phyloP scores from a whole-genome alignment of 352 stramenopile genomes.

The Phytophthora melonis region DNA sequence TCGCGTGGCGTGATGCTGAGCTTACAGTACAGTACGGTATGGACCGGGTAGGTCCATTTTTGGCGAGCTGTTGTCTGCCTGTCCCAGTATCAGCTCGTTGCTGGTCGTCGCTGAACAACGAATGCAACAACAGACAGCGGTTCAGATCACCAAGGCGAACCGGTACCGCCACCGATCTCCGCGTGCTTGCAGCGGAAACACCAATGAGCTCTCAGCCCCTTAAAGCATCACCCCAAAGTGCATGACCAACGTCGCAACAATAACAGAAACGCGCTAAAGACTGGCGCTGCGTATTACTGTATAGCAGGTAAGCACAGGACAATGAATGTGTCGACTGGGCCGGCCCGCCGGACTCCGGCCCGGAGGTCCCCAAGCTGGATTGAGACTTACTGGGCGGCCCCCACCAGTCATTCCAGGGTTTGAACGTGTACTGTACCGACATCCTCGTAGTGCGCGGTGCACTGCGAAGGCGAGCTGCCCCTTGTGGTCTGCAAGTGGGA shows the following conservation, averaged over 20 bases:
- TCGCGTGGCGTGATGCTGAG: background rate
- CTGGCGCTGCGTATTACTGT: background rate
- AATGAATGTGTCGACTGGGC: background rate
- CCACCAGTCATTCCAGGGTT: background rate
- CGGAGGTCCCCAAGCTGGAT: background rate
- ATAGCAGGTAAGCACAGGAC: no score
- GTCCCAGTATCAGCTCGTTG: background rate
- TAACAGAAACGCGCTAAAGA: background rate
- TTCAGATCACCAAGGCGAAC: background rate
- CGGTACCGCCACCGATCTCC: conserved; percentile 2
- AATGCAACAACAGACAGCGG: no score
- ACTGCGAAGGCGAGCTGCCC: background rate
- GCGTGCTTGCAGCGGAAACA: conserved; percentile 1
- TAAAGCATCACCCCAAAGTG: conserved; percentile 7
- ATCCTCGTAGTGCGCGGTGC: background rate
- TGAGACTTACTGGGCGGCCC: no score
- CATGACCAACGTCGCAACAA: background rate
- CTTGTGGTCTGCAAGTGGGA: no score
- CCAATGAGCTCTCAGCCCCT: conserved; percentile 2
- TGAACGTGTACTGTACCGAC: background rate
- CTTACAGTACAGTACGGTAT: no score
- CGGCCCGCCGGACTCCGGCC: no score
- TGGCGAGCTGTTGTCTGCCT: no score
- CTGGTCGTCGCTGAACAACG: background rate
- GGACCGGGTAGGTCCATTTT: no score